These are phyloP conservation scores for Pseudogymnoascus sp. DNA, from an alignment of 2,329 filamentous ascomycete genomes.

Conservation along the genomic window DNA sequence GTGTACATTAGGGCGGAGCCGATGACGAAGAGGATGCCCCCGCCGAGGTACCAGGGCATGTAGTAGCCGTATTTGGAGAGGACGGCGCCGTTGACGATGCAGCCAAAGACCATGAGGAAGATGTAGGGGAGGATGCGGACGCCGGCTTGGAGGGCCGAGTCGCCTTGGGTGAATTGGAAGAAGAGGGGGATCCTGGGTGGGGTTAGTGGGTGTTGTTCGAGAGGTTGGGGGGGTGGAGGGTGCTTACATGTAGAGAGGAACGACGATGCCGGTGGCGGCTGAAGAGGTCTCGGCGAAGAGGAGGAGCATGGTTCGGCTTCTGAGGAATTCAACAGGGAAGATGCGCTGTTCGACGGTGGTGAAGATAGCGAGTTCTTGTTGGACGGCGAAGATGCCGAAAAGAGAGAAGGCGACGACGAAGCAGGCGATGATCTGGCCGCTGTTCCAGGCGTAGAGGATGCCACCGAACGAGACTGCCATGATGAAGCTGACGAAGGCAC, in stretches of 20 bases:
- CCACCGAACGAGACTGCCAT: slow-evolving; percentile 31
- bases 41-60: slow-evolving; percentile 33
- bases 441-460: slow-evolving; percentile 26
- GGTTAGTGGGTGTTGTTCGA: slow-evolving; percentile 37
- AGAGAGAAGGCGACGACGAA: slow-evolving; percentile 40
- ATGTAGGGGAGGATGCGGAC: slow-evolving; percentile 33
- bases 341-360: slow-evolving; percentile 22
- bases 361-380: slow-evolving; percentile 24
- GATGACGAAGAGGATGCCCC: slow-evolving; percentile 29
- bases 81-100: slow-evolving; percentile 29
- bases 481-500: slow-evolving; percentile 28
- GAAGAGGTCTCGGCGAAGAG: slow-evolving; percentile 31
- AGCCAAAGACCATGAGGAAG: slow-evolving; percentile 29
- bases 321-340: slow-evolving; percentile 29
- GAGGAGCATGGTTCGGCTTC: slow-evolving; percentile 31
- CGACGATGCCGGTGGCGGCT: slow-evolving; percentile 21
- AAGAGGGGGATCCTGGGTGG: slow-evolving; percentile 40
- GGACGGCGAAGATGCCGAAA: slow-evolving; percentile 18
- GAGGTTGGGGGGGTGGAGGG: slow-evolving; percentile 7
- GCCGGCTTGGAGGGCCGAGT: slow-evolving; percentile 39
- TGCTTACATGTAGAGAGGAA: slow-evolving; percentile 11
- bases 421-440: slow-evolving; percentile 22
- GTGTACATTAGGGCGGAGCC: slow-evolving; percentile 29
- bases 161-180: slow-evolving; percentile 43
- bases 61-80: slow-evolving; percentile 32